These are phyloP conservation scores for Pyracantha coccinea DNA, from an alignment of 331 rosid genomes.

Conservation along the genomic window DNA sequence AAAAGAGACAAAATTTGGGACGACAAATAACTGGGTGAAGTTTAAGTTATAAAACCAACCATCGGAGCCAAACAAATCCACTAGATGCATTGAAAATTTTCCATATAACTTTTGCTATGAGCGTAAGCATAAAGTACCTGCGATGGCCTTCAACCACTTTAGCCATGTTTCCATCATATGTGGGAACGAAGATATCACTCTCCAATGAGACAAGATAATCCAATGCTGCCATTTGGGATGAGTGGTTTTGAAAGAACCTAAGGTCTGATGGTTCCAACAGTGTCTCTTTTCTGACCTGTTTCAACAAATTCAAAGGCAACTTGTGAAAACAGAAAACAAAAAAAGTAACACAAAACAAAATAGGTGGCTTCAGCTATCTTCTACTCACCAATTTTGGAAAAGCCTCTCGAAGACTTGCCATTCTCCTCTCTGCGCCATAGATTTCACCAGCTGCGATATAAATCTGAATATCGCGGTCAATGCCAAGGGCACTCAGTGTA, in stretches of 20 bases:
- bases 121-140: slow-evolving; percentile 38
- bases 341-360: slow-evolving; percentile 7
- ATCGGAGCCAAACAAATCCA: not conserved
- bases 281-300: slow-evolving; percentile 85
- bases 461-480: slow-evolving; percentile 71
- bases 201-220: slow-evolving; percentile 89
- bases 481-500: slow-evolving; percentile 60
- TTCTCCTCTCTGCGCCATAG: slow-evolving; percentile 80
- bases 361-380: slow-evolving; percentile 5
- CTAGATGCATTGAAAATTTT: not conserved
- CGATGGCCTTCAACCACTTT: slow-evolving; percentile 95
- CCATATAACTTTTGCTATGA: not conserved
- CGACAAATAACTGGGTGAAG: not conserved
- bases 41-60: not conserved
- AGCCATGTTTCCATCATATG: slow-evolving; percentile 98
- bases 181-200: slow-evolving; percentile 87
- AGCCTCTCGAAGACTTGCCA: slow-evolving; percentile 35
- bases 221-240: slow-evolving; percentile 96
- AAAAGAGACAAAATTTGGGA: not conserved
- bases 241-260: slow-evolving; percentile 71
- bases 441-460: slow-evolving; percentile 93
- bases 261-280: slow-evolving; percentile 74
- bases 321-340: slow-evolving; percentile 1
- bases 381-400: slow-evolving; percentile 64
- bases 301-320: slow-evolving; percentile 12